These are phyloP conservation scores for Williopsis jadinii DNA, from an alignment of 1,139 yeast species.

Conservation along the genomic window DNA sequence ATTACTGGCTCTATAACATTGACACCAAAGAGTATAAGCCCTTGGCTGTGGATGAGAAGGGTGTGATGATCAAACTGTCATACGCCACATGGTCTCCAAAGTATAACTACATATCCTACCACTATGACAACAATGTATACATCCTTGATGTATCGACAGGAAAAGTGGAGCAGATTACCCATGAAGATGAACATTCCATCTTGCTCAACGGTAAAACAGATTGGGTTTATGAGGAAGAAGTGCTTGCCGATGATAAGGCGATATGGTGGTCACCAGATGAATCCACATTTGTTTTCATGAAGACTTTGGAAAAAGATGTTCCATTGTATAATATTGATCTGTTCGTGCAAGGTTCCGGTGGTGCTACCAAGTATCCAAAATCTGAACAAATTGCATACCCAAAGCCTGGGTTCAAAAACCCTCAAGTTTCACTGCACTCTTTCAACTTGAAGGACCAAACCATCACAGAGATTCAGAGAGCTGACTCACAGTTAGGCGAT, in stretches of 20 bases:
- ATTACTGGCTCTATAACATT: constrained; percentile 52
- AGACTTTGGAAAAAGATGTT: constrained; percentile 64
- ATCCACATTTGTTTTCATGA: constrained; percentile 48
- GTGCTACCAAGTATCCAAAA: constrained; percentile 53
- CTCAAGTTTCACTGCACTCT: constrained; percentile 42
- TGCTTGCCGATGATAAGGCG: constrained; percentile 48
- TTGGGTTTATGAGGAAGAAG: constrained; percentile 92
- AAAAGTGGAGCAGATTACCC: constrained; percentile 48
- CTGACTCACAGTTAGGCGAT: constrained; percentile 30
- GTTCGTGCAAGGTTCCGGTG: constrained; percentile 38
- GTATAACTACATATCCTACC: constrained; percentile 54
- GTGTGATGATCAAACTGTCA: constrained; percentile 24
- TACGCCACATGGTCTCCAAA: constrained; percentile 68
- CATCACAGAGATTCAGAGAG: constrained; percentile 13
- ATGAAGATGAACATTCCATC: constrained; percentile 46
- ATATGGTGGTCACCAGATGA: constrained; percentile 80
- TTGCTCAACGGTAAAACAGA: constrained; percentile 78
- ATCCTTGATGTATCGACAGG: constrained; percentile 25
- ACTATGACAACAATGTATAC: constrained; percentile 53
- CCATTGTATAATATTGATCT: constrained; percentile 58
- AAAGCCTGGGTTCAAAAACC: constrained; percentile 72
- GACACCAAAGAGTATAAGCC: constrained; percentile 34
- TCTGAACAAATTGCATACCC: constrained; percentile 58
- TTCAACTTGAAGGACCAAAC: constrained; percentile 30
- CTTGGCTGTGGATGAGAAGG: constrained; percentile 23